Base-by-base conservation (phyloP, 768 basidiomycete species). In the Lactifluus volemus region DNA sequence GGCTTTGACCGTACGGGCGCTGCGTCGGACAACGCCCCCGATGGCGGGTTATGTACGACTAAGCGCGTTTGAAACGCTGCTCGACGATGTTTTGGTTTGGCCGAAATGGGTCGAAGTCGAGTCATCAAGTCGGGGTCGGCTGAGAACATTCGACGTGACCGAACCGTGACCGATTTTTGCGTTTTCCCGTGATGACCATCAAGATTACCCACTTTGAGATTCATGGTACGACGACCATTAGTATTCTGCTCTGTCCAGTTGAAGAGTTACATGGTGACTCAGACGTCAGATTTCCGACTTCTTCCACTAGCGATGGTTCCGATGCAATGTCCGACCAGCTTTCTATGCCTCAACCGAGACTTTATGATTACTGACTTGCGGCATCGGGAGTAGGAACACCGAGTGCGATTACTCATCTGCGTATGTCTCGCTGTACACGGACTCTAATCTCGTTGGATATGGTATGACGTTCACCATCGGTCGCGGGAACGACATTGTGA, bases 331-430 rank as follows among this genome's bases (percentile, higher is more conserved):
- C 69, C 66, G 78, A 7, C 34, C 34, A 36, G 69, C 39, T 21
- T 53, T 9, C 3, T 34, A 15, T 42, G 36, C 45, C 47, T 44
- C 34, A 17, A 25, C 3, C 32, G 6, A 45, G 25, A 21, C 7
- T 25, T 25, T 25, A 25, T 25, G 25, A 17, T 25, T 12, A 15
- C 32, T 50, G 21, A 50, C 5, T 21, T 36, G 29, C 45, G 12
- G 44, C 50, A 56, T 19, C 50, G 44, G n/a, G 19, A 59, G 32
- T 62, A 92, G 89, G 92, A 96, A 97, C 73, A 88, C 89, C 36
- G 91, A 92, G 58, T 96, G 93, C 74, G 95, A 97, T 75, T 97
- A 97, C 74, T 94, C 92, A 2, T 90, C 93, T 2, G 95, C 95
- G 5, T 97, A 97, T 71, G 79, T 97, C 49, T 81, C 84, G 25